A percentile compares a stretch with the other conserved stretches of the same genome.
These are phyloP conservation scores for Agaricus blazei DNA, from an alignment of 768 basidiomycete species.

Conservation along the genomic window DNA sequence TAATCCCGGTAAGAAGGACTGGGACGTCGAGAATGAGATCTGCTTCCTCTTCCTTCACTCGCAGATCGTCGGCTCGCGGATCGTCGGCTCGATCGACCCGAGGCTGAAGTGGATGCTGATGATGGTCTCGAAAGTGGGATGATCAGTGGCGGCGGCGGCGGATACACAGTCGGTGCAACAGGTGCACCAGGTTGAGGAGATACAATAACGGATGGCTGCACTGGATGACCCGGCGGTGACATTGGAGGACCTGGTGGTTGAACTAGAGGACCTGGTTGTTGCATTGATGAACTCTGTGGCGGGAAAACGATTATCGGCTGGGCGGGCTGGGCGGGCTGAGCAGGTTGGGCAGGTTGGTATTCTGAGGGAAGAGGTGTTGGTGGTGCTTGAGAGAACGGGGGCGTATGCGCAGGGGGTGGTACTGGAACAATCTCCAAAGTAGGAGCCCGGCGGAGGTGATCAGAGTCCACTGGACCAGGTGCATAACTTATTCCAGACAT, in stretches of 20 bases:
- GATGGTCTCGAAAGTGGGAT: slow-evolving; percentile 10
- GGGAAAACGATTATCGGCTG: slow-evolving; percentile 9
- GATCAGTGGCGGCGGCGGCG: slow-evolving; percentile 10
- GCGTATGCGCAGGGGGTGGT: neutral
- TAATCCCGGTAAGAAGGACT: neutral
- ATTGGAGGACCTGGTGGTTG: slow-evolving; percentile 19
- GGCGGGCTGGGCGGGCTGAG: slow-evolving; percentile 16
- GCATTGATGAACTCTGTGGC: slow-evolving; percentile 9
- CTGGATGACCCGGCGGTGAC: too few relatives aligned
- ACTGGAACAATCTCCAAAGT: slow-evolving; percentile 6
- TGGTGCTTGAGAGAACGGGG: slow-evolving; percentile 9
- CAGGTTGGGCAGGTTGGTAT: slow-evolving; percentile 17
- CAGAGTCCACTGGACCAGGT: neutral
- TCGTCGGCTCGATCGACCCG: neutral
- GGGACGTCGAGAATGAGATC: neutral
- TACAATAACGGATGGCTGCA: slow-evolving; percentile 17
- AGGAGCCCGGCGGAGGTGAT: neutral
- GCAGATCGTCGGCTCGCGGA: slow-evolving; percentile 11
- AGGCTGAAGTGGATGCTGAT: slow-evolving; percentile 3
- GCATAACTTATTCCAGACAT: neutral
- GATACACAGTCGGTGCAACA: neutral
- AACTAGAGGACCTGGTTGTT: slow-evolving; percentile 17
- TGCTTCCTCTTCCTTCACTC: slow-evolving; percentile 11
- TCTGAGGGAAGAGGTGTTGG: slow-evolving; percentile 6
- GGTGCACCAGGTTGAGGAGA: slow-evolving; percentile 14